Conservation (phyloP, 2,329 filamentous ascomycete species). For the Helotiales sp. region DNA sequence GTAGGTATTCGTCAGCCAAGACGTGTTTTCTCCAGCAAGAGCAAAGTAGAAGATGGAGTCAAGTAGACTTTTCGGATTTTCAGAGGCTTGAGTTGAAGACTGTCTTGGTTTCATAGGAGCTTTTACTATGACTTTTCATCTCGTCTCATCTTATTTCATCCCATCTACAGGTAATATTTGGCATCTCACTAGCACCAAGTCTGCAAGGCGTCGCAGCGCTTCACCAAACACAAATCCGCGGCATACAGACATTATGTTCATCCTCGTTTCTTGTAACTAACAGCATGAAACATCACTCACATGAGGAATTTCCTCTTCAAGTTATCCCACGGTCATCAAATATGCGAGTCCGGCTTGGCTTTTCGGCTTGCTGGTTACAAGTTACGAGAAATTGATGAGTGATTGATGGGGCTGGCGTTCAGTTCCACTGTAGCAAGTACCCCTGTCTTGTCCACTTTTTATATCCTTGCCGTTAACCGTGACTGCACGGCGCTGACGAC, state of each 20-base stretch:
- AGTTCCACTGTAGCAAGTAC: constrained; percentile 4
- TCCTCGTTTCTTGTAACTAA: background rate
- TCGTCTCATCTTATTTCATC: background rate
- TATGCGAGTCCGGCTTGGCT: background rate
- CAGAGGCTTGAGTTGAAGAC: background rate
- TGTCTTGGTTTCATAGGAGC: too few relatives aligned
- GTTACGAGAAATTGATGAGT: background rate
- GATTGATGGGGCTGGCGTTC: background rate
- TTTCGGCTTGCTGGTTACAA: background rate
- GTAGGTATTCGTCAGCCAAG: background rate
- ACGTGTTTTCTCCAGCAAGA: background rate
- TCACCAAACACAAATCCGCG: background rate
- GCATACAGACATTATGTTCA: background rate
- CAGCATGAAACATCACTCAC: background rate
- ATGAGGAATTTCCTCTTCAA: background rate
- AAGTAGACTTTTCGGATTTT: background rate
- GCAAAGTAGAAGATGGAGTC: too few relatives aligned
- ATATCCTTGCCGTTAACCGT: background rate
- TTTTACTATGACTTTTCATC: background rate
- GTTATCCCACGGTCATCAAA: background rate
- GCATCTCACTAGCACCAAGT: background rate
- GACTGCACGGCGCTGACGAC: constrained; percentile 13
- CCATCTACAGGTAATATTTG: background rate
- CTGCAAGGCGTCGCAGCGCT: background rate
- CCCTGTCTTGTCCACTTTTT: constrained; percentile 13